Evolutionary conservation across 1,284 basidiomycete species (phyloP), one percentile per base, ranked within the genome.

Genomic region (Mycosarcoma maydis): DNA sequence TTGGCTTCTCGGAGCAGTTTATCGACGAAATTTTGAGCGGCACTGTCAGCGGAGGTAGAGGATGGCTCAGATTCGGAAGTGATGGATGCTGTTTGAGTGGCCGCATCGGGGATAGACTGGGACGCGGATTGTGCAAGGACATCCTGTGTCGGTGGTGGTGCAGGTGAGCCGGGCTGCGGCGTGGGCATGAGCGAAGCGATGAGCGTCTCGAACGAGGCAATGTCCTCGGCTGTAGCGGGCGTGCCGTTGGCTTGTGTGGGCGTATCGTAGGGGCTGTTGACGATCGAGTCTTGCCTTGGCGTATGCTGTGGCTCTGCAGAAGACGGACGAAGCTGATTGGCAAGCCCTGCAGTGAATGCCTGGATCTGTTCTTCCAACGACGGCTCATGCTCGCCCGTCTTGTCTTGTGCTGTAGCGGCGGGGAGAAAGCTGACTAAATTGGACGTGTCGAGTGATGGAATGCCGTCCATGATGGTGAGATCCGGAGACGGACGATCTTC

Each of bases 131-230:
- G 42, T 11, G 20, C 23, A 3, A 44, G 6, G 4, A 48, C 19
- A 11, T 33, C 26, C 1, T 48, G 43, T 17, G 34, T 11, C 3
- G 49, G 43, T 19, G 20, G 19, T 34, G 55, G 36, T 26, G 40
- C 29, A 4, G 65, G 65, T 6, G 65, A 61, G 29, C 50, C 57
- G 11, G 53, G 40, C 23, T 47, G 47, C 4, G 66, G 66, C 7
- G 59, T 69, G 3, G 66, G 59, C 66, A 69, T 69, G n/a, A 69
- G 51, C 10, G 66, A 69, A 3, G 67, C 67, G 22, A 70, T 58
- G 22, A 70, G 53, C 4, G 67, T 56, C 10, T 64, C 67, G 26
- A 70, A 64, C 13, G 67, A 64, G 6, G 67, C 51, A 17, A 69
- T 48, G 39, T 69, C 66, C 20, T 62, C 55, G n/a, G 59, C 55